phyloP scores from a whole-genome alignment of 2,329 filamentous ascomycete genomes.

The Neofusicoccum umdonicola region DNA sequence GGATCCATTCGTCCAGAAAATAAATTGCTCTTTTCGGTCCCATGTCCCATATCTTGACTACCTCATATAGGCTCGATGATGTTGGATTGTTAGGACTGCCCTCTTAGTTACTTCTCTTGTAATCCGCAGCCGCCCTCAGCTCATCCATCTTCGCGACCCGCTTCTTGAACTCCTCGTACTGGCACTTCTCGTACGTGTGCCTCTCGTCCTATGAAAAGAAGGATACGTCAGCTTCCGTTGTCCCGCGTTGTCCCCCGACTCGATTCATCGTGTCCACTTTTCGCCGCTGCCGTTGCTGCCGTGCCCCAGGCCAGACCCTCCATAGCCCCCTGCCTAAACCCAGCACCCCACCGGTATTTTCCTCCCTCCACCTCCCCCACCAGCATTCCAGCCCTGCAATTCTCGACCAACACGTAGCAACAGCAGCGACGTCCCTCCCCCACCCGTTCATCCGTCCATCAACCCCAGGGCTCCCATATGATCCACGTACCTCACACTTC shows the following conservation, averaged over 20 bases:
- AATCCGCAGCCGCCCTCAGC: conserved; percentile 79
- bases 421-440: neutral
- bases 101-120: conserved; percentile 75
- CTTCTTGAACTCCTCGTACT: conserved; percentile 98
- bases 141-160: conserved; percentile 98
- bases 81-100: too few species aligned
- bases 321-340: neutral
- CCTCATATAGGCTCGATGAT: too few species aligned
- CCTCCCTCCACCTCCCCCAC: too few species aligned
- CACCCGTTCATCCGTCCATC: neutral
- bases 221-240: neutral
- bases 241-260: neutral
- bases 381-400: neutral
- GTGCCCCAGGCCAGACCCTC: neutral
- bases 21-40: too few species aligned
- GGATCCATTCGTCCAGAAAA: too few species aligned
- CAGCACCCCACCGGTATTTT: too few species aligned
- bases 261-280: neutral
- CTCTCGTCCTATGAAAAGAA: conserved; percentile 58
- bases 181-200: conserved; percentile 98
- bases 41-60: too few species aligned
- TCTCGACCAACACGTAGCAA: neutral
- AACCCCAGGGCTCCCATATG: neutral
- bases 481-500: conserved; percentile 82
- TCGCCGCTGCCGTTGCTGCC: neutral